phyloP scores from a whole-genome alignment of 78 protist genomes.

The Polysphondylium violaceum region DNA sequence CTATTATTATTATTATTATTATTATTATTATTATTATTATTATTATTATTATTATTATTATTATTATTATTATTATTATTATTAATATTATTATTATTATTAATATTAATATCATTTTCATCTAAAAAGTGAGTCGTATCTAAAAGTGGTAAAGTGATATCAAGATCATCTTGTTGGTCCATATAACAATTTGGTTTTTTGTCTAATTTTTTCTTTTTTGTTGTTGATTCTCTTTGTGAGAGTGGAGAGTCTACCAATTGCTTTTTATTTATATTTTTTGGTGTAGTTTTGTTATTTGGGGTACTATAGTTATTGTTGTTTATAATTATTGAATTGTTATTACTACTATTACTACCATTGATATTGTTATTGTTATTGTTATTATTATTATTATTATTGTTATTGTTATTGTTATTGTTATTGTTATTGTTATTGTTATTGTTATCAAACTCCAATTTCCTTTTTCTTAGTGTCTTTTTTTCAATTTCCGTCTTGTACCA shows the following conservation, averaged over 20 bases:
- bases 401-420: neutral
- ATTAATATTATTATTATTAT: no score
- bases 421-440: neutral
- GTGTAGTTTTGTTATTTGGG: neutral
- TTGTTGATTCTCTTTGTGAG: conserved; percentile 3
- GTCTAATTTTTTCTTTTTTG: conserved; percentile 3
- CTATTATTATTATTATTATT: no score
- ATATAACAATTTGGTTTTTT: no score
- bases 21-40: no score
- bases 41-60: no score
- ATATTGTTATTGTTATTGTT: neutral
- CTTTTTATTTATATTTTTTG: neutral
- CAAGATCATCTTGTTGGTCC: no score
- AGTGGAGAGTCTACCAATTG: no score
- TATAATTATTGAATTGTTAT: neutral
- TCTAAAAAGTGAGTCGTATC: no score
- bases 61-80: no score
- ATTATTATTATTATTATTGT: neutral
- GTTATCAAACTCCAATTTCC: conserved; percentile 6
- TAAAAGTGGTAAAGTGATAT: no score
- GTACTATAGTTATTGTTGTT: neutral
- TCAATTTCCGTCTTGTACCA: conserved; percentile 2
- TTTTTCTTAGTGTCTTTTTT: conserved; percentile 9
- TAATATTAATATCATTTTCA: no score
- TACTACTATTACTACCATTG: neutral